A percentile compares a stretch with the other conserved stretches of the same genome.
Conservation (phyloP, 495 filamentous ascomycete species). For the Friedmanniomyces simplex region DNA sequence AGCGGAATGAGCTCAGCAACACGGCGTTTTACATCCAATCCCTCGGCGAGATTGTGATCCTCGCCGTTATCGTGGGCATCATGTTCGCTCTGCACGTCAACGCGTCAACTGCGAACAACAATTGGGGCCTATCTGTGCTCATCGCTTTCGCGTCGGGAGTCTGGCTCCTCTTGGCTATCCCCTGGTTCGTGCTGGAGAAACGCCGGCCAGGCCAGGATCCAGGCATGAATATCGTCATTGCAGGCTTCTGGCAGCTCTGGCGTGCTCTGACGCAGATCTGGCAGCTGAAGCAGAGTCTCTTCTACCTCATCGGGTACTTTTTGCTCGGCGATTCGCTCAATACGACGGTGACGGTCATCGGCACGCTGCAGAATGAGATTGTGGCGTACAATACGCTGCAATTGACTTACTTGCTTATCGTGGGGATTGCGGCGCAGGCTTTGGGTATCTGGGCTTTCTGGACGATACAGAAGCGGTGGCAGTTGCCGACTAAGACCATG, state of each 20-base stretch:
- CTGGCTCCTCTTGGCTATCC: constrained; percentile 49
- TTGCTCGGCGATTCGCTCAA: constrained; percentile 54
- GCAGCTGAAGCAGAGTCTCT: constrained; percentile 51
- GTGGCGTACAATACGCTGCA: constrained; percentile 51
- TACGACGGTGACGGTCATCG: constrained; percentile 57
- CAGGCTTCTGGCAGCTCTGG: constrained; percentile 49
- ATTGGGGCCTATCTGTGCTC: constrained; percentile 53
- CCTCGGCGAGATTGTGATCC: constrained; percentile 48
- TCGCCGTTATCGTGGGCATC: constrained; percentile 52
- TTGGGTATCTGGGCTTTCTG: constrained; percentile 53
- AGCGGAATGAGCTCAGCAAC: constrained; percentile 50
- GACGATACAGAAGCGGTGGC: constrained; percentile 43
- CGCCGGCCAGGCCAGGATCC: constrained; percentile 45
- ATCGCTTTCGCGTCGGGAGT: constrained; percentile 55
- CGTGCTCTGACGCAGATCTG: constrained; percentile 49
- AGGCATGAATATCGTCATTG: constrained; percentile 38
- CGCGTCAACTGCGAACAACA: constrained; percentile 48
- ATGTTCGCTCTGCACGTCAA: constrained; percentile 51
- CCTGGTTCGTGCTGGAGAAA: constrained; percentile 57
- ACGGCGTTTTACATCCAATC: constrained; percentile 53
- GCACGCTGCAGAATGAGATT: constrained; percentile 51
- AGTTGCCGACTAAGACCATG: constrained; percentile 50
- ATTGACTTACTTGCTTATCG: constrained; percentile 52
- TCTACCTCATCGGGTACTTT: constrained; percentile 58
- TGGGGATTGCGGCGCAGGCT: constrained; percentile 52